Evolutionary conservation across 2,329 filamentous ascomycete species (phyloP).

Genomic region (Neobulgaria alba): DNA sequence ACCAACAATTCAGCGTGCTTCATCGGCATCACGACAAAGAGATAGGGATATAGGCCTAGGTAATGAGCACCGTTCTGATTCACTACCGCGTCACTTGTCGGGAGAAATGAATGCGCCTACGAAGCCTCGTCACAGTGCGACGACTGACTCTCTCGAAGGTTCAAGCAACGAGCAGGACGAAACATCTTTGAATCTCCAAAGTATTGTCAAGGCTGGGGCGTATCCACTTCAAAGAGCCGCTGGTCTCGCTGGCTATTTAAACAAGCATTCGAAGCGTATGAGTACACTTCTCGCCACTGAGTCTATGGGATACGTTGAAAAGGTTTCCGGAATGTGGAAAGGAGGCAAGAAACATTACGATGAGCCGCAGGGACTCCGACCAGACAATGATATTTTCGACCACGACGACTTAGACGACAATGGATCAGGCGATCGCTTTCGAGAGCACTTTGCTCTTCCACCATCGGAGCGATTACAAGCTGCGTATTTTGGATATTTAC

Average conservation of each 20-base stretch:
- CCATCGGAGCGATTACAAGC: constrained; percentile 75
- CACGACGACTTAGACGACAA: constrained; percentile 57
- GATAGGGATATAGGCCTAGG: constrained; percentile 10
- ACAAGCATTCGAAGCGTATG: constrained; percentile 71
- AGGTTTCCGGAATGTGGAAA: constrained; percentile 95
- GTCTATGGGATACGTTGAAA: constrained; percentile 93
- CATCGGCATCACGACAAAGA: constrained; percentile 18
- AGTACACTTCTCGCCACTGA: constrained; percentile 76
- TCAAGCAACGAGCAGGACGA: constrained; percentile 18
- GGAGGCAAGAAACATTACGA: constrained; percentile 86
- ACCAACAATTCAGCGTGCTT: constrained; percentile 55
- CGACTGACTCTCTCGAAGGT: constrained; percentile 19
- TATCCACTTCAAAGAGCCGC: constrained; percentile 80
- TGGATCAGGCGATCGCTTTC: constrained; percentile 70
- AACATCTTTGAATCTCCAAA: constrained; percentile 42
- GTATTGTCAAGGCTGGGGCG: constrained; percentile 51
- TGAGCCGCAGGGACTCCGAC: constrained; percentile 43
- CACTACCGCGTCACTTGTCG: constrained; percentile 13
- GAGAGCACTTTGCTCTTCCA: constrained; percentile 83
- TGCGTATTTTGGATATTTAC: constrained; percentile 86
- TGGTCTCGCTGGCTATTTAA: constrained; percentile 74
- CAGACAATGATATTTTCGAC: constrained; percentile 45
- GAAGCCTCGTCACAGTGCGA: constrained; percentile 13
- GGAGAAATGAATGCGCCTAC: constrained; percentile 7
- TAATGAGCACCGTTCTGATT: constrained; percentile 14